Conservation (phyloP, 192 early-diverging fungal genomes). For the Chytriomyces sp. region DNA sequence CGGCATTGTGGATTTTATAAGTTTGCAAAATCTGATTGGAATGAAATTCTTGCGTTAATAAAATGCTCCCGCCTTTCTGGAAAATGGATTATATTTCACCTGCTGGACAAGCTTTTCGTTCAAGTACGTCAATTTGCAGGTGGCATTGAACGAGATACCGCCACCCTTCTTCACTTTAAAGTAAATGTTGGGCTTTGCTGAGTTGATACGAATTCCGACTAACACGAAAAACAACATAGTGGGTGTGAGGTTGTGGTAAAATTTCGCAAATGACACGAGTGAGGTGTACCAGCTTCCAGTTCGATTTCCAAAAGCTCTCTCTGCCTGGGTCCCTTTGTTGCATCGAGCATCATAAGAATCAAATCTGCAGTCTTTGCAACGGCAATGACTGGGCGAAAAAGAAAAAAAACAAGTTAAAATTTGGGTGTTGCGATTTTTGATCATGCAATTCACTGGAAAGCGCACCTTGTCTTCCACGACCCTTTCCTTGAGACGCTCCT, state of each 20-base stretch:
- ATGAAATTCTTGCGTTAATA: not conserved
- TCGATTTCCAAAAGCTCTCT: constrained; percentile 85
- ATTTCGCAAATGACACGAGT: too few relatives aligned
- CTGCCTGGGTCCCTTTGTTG: constrained; percentile 88
- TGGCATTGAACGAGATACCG: constrained; percentile 93
- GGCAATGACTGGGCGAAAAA: constrained; percentile 73
- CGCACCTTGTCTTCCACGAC: constrained; percentile 85
- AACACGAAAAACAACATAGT: not conserved
- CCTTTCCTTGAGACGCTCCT: constrained; percentile 96
- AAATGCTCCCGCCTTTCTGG: not conserved
- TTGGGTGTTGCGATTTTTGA: not conserved
- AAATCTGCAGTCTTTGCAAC: constrained; percentile 96
- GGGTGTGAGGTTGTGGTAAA: not conserved
- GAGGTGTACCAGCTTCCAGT: constrained; percentile 70
- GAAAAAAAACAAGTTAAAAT: constrained; percentile 8
- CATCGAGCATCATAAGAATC: constrained; percentile 98
- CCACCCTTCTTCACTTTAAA: constrained; percentile 98
- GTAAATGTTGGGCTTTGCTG: constrained; percentile 85
- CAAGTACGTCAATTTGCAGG: constrained; percentile 82
- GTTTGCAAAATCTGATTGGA: constrained; percentile 82
- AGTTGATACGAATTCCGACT: constrained; percentile 95
- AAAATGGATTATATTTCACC: not conserved
- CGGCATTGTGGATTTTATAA: constrained; percentile 98
- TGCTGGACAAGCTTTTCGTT: constrained; percentile 88
- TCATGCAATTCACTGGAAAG: not conserved